Conservation (phyloP, 2,329 filamentous ascomycete genomes). For the Fusarium continuum region DNA sequence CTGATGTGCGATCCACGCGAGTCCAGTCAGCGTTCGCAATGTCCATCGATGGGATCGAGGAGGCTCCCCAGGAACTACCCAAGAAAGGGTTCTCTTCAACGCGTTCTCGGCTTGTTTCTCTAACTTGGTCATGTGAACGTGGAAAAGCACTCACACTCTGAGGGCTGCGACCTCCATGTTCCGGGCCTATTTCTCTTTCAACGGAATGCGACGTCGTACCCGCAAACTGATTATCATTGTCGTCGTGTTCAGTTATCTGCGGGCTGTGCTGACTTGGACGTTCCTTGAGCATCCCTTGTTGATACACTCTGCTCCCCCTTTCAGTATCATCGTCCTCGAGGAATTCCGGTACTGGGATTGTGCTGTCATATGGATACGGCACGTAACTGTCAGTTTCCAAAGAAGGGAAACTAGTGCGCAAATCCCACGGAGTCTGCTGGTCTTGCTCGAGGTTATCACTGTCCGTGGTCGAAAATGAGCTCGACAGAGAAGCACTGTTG, state of each 20-base stretch:
- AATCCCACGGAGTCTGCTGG: conserved; percentile 12
- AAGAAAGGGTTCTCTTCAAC: conserved; percentile 30
- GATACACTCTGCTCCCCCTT: not conserved
- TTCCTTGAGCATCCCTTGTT: not conserved
- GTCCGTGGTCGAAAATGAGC: conserved; percentile 24
- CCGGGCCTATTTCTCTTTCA: not conserved
- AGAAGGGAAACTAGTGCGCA: conserved; percentile 16
- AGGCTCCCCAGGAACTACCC: conserved; percentile 9
- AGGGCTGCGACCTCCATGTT: not conserved
- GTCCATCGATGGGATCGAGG: conserved; percentile 16
- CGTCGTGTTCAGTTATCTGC: conserved; percentile 3
- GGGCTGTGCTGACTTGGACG: conserved; percentile 1
- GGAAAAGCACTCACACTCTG: not conserved
- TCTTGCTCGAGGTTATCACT: conserved; percentile 7
- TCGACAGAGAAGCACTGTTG: conserved; percentile 32
- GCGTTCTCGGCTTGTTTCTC: conserved; percentile 3
- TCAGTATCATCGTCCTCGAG: conserved; percentile 6
- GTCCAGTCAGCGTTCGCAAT: conserved; percentile 24
- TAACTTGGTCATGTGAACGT: not conserved
- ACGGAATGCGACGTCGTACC: not conserved
- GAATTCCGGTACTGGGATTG: conserved; percentile 25
- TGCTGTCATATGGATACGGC: conserved; percentile 34
- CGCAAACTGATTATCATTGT: not conserved
- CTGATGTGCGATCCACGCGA: not conserved
- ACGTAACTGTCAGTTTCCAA: conserved; percentile 18